phyloP scores from a whole-genome alignment of 2,329 filamentous ascomycete genomes.

The Neophaeococcomyces mojaviensis region DNA sequence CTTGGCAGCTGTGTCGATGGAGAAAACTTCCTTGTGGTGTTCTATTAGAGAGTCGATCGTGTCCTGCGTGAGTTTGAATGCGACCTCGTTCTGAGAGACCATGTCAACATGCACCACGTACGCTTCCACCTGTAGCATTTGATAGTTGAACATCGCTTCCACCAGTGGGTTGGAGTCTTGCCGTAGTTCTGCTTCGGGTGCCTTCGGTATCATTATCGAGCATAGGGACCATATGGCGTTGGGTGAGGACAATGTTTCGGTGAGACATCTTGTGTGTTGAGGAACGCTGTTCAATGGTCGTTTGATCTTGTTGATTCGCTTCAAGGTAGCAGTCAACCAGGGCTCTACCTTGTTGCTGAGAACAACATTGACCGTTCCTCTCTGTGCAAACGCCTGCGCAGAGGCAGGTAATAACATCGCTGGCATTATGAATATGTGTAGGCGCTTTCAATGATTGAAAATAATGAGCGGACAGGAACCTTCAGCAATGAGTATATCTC shows the following conservation, averaged over 20 bases:
- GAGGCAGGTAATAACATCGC: conserved; percentile 89
- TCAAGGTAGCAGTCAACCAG: conserved; percentile 93
- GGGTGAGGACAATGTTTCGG: conserved; percentile 80
- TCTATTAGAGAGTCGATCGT: conserved; percentile 89
- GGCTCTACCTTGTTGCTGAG: conserved; percentile 86
- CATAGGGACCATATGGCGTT: conserved; percentile 93
- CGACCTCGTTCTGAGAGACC: conserved; percentile 94
- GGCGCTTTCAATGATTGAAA: conserved; percentile 1
- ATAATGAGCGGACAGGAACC: conserved; percentile 3
- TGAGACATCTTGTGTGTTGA: conserved; percentile 91
- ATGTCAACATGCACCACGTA: conserved; percentile 99
- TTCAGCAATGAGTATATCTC: conserved; percentile 1
- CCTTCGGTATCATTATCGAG: conserved; percentile 86
- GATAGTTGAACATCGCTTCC: conserved; percentile 86
- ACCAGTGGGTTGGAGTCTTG: conserved; percentile 74
- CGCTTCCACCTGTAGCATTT: conserved; percentile 86
- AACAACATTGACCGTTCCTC: conserved; percentile 90
- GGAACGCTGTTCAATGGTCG: conserved; percentile 93
- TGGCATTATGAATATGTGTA: conserved; percentile 58
- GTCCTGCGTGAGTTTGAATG: conserved; percentile 92
- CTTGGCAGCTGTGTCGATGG: conserved; percentile 76
- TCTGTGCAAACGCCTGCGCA: conserved; percentile 89
- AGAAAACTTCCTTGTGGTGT: conserved; percentile 94
- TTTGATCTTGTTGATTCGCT: conserved; percentile 94
- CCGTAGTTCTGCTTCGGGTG: conserved; percentile 74